Evolutionary conservation across 2,329 filamentous ascomycete genomes (phyloP).

Genomic region (Aspergillus terreus): DNA sequence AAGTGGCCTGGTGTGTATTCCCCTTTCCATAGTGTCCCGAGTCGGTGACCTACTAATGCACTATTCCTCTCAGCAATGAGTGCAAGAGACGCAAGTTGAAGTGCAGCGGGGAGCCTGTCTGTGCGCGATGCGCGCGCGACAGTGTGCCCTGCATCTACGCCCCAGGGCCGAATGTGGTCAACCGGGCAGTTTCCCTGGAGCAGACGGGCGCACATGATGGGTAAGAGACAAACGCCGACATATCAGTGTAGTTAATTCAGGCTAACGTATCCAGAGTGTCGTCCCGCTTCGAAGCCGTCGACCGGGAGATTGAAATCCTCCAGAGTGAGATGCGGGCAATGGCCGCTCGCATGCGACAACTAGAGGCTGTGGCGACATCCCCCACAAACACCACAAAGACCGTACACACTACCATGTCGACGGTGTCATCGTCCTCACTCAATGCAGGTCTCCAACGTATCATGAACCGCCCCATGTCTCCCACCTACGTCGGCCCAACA

Average conservation of each 20-base stretch:
- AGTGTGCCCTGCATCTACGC: constrained; percentile 64
- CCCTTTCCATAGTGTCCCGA: not conserved
- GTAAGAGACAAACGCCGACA: constrained; percentile 1
- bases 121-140: constrained; percentile 60
- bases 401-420: constrained; percentile 7
- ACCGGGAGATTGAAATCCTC: constrained; percentile 24
- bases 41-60: not conserved
- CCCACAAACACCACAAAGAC: constrained; percentile 6
- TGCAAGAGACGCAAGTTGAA: constrained; percentile 74
- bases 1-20: constrained; percentile 30
- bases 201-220: constrained; percentile 16
- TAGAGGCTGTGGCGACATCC: constrained; percentile 20
- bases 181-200: not conserved
- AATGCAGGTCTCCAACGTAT: constrained; percentile 24
- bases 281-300: constrained; percentile 21
- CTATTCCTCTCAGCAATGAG: constrained; percentile 54
- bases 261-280: constrained; percentile 10
- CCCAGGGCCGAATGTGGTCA: constrained; percentile 52
- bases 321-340: constrained; percentile 28
- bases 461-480: constrained; percentile 29
- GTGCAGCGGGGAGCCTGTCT: constrained; percentile 67
- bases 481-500: constrained; percentile 32
- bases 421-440: constrained; percentile 10
- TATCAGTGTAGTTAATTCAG: not conserved
- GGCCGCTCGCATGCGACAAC: constrained; percentile 24